Percentiles rank a stretch among this genome's conserved stretches.
Conservation (phyloP, 441 rosid species). For the Cnidoscolus chayamansa region DNA sequence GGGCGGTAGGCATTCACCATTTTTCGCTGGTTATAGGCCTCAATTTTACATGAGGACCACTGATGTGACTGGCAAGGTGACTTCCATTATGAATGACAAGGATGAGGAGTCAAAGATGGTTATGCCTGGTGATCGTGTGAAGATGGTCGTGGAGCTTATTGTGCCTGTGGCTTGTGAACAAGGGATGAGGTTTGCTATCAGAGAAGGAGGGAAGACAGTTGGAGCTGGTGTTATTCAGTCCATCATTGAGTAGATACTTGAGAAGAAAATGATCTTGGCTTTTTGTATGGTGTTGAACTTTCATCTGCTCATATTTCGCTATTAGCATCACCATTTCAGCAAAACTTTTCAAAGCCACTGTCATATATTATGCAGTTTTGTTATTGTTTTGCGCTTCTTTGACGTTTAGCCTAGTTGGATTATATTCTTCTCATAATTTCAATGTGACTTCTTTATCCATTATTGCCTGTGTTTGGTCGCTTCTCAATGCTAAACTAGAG, state of each 20-base stretch:
- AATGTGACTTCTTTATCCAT: conserved; percentile 15
- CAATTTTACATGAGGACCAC: conserved; percentile 97
- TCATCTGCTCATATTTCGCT: conserved; percentile 37
- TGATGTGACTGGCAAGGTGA: conserved; percentile 82
- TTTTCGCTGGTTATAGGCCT: conserved; percentile 85
- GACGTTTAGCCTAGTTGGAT: conserved; percentile 33
- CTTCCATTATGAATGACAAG: conserved; percentile 76
- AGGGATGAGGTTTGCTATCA: conserved; percentile 98
- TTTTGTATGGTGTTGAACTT: conserved; percentile 38
- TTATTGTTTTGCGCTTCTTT: conserved; percentile 1
- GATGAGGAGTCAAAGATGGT: conserved; percentile 98
- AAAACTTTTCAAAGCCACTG: conserved; percentile 31
- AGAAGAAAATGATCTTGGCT: conserved; percentile 15
- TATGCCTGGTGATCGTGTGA: conserved; percentile 93
- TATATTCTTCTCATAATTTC: conserved; percentile 29
- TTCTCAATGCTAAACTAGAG: conserved; percentile 7
- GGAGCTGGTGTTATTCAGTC: conserved; percentile 94
- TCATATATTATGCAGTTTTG: conserved; percentile 40
- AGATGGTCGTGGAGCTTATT: conserved; percentile 91
- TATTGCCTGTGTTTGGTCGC: conserved; percentile 15
- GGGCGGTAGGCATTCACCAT: conserved; percentile 84
- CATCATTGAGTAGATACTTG: conserved; percentile 52
- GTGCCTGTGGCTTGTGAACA: conserved; percentile 95
- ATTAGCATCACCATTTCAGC: conserved; percentile 35
- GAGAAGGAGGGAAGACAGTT: conserved; percentile 97